A percentile compares a stretch with the other conserved stretches of the same genome.
phyloP scores from a whole-genome alignment of 2,329 filamentous ascomycete genomes.

The Aspergillus awamori region DNA sequence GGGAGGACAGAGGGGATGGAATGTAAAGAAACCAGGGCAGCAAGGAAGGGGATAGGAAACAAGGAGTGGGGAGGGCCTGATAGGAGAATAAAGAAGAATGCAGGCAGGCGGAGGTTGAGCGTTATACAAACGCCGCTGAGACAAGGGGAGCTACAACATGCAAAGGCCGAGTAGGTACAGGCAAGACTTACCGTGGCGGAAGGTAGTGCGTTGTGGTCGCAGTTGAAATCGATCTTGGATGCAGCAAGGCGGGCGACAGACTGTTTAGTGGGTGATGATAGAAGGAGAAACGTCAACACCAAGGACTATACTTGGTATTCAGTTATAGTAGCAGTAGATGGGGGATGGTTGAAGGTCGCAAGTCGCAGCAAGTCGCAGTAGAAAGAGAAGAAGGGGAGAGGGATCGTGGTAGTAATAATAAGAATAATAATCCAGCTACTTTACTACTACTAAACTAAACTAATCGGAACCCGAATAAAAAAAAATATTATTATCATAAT shows the following conservation, averaged over 20 bases:
- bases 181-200: constrained; percentile 5
- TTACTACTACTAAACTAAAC: neutral
- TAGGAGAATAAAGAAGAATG: constrained; percentile 25
- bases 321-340: neutral
- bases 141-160: constrained; percentile 10
- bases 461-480: constrained; percentile 11
- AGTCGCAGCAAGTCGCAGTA: neutral
- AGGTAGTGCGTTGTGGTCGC: neutral
- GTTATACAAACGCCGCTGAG: constrained; percentile 13
- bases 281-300: too few species aligned
- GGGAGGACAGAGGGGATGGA: constrained; percentile 13
- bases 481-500: constrained; percentile 12
- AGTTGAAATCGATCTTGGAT: neutral
- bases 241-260: neutral
- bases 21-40: constrained; percentile 15
- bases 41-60: constrained; percentile 14
- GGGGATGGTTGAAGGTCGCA: neutral
- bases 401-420: constrained; percentile 11
- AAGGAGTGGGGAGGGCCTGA: constrained; percentile 17
- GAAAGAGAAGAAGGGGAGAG: neutral
- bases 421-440: constrained; percentile 3
- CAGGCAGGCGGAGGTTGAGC: constrained; percentile 15
- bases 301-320: too few species aligned
- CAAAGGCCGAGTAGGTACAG: neutral
- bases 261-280: too few species aligned